Evolutionary conservation across 208 protist species (phyloP).

Genomic region (Porcisia hertigi): DNA sequence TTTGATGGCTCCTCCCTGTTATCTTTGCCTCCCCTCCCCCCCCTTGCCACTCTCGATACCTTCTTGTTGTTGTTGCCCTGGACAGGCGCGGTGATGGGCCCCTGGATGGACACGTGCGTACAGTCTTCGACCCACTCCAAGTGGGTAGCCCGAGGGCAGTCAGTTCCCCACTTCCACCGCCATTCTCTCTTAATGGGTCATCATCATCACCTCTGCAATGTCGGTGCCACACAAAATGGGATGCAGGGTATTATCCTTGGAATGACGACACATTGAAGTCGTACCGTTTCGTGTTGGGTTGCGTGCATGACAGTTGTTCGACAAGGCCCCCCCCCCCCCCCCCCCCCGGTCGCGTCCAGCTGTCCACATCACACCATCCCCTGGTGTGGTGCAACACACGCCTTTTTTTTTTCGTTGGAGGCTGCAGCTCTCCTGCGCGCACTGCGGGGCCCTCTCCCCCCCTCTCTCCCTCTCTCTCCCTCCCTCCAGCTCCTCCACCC

Average conservation of each 20-base stretch:
- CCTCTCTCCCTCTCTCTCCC: neutral
- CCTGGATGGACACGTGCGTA: too few relatives aligned
- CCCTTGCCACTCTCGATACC: neutral
- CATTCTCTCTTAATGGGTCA: neutral
- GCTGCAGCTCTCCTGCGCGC: neutral
- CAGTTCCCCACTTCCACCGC: neutral
- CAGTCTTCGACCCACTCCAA: neutral
- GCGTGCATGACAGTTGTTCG: neutral
- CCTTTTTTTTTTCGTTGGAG: neutral
- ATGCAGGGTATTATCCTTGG: neutral
- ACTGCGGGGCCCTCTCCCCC: neutral
- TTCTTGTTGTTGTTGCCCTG: neutral
- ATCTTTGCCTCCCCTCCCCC: neutral
- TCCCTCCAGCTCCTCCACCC: neutral
- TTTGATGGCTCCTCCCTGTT: neutral
- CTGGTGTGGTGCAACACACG: neutral
- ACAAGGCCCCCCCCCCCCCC: too few relatives aligned
- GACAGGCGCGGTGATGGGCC: neutral
- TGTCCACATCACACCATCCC: neutral
- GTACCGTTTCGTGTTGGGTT: neutral
- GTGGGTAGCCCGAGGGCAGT: neutral
- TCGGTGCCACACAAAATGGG: neutral
- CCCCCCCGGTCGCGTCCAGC: too few relatives aligned
- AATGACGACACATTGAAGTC: neutral
- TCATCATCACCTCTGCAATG: neutral